Evolutionary conservation across 1,284 basidiomycete species (phyloP), one percentile per base, ranked within the genome.

Genomic region (Ceratorhiza oryzae-sativae): DNA sequence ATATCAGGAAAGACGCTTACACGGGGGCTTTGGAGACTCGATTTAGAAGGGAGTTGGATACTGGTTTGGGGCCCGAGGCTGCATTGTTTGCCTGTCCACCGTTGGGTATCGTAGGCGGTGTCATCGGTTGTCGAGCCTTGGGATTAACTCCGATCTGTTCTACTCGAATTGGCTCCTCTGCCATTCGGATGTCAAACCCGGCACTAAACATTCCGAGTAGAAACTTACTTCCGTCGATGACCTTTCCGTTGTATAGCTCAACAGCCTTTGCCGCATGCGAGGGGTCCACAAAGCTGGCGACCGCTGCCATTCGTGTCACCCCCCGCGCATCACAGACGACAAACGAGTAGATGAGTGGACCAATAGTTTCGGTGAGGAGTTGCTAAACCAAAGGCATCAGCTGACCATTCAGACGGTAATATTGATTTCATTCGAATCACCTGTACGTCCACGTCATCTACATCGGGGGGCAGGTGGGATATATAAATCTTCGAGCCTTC

Each of bases 401-500:
- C 13, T 39, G 13, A 39, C 36, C 8, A 34, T 20, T 58, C n/a
- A n/a, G n/a, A n/a, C n/a, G n/a, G 18, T 58, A n/a, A 9, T n/a
- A 23, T 9, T 41, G n/a, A 18, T 20, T 39, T 36, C 20, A 32
- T 39, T 58, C 46, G 23, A n/a, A 8, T 56, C 51, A 68, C 65
- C 13, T 68, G 18, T 10, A 68, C 51, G 20, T 68, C 65, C 2
- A 56, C 1, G 23, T 68, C 65, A 20, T 68, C 65, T 6, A 68
- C 65, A 30, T 68, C 65, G 30, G 18, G 30, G 15, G 65, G 65
- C 27, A 68, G 53, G 30, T 68, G 65, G 6, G 65, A 68, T 32
- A 68, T 68, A 45, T 68, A 68, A 9, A 68, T 68, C 39, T 68
- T 68, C 15, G 65, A 68, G 34, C 65, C 65, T 68, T 68, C 65